Evolutionary conservation across 495 filamentous ascomycete genomes (phyloP), one percentile per base, ranked within the genome.

Genomic region (Lepraria neglecta): DNA sequence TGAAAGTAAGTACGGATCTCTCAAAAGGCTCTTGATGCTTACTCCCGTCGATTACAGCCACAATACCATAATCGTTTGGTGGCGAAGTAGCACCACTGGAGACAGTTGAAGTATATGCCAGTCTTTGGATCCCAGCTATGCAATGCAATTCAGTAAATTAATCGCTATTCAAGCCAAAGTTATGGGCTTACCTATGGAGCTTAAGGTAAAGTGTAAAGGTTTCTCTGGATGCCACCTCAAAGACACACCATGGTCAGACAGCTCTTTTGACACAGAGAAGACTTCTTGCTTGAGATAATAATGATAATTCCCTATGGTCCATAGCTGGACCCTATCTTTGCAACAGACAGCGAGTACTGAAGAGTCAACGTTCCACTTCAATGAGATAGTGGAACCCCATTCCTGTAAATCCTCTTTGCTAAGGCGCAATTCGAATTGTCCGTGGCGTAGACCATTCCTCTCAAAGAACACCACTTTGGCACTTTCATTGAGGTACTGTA

Each of bases 221-320:
- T 87, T 88, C 67, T 97, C 94, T 24, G 89, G 84, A 73, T 97
- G 90, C 94, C 94, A 98, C 12, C 75, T 74, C 59, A 84, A 72
- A 44, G 74, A 70, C 63, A 70, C 73, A 40, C 72, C 72, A 53
- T 19, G 3, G 7, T 31, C 60, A 45, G 45, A 71, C 63, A 56
- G 53, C 68, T 30, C 59, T 60, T 17, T 64, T 31, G 57, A 71
- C 11, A 71, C 71, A 30, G 80, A 73, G 4, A 73, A 73, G 15
- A 92, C 77, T 68, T 98, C 94, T 74, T 96, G 92, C 73, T 97
- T 98, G n/a, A 97, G 76, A 69, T 97, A 97, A 79, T 91, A 97
- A 68, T 98, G 89, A 68, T 98, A 98, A 70, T 98, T 98, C 10
- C 91, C 88, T 78, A 87, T 94, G 3, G 89, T 95, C 92, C 94